Percentiles rank a stretch among this genome's conserved stretches.
Conservation (phyloP, 495 filamentous ascomycete species). For the Letharia lupina region DNA sequence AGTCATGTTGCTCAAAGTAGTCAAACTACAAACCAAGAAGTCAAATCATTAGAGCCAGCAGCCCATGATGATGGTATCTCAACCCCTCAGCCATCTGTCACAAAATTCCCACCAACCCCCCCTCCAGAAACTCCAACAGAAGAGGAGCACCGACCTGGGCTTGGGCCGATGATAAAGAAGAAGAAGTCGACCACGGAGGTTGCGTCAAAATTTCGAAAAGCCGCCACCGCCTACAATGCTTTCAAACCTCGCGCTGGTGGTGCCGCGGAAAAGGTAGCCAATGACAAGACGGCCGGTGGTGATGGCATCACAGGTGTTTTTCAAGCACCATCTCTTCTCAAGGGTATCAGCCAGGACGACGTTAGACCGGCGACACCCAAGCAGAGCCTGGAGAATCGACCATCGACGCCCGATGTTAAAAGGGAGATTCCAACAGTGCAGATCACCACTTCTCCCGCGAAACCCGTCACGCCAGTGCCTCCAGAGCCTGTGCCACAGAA, state of each 20-base stretch:
- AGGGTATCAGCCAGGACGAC: slow-evolving; percentile 20
- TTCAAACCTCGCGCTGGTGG: slow-evolving; percentile 83
- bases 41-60: slow-evolving; percentile 6
- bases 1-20: slow-evolving; percentile 13
- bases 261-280: slow-evolving; percentile 63
- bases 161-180: slow-evolving; percentile 88
- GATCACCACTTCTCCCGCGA: slow-evolving; percentile 24
- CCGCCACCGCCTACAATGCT: slow-evolving; percentile 67
- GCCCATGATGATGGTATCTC: slow-evolving; percentile 5
- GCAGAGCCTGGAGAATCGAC: slow-evolving; percentile 13
- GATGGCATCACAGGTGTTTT: slow-evolving; percentile 86
- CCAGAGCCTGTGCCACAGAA: slow-evolving; percentile 18
- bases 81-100: slow-evolving; percentile 6
- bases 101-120: slow-evolving; percentile 18
- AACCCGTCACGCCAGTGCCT: slow-evolving; percentile 13
- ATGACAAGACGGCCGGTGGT: slow-evolving; percentile 47
- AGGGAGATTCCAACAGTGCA: slow-evolving; percentile 25
- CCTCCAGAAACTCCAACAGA: slow-evolving; percentile 29
- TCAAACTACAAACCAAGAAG: slow-evolving; percentile 1
- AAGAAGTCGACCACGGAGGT: slow-evolving; percentile 62
- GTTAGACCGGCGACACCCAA: slow-evolving; percentile 12
- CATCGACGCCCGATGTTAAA: slow-evolving; percentile 17
- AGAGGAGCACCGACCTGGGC: slow-evolving; percentile 59
- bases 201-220: slow-evolving; percentile 72
- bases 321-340: slow-evolving; percentile 55